These are phyloP conservation scores for Globisporangium orthogonon DNA, from an alignment of 352 stramenopile genomes.

Conservation along the genomic window DNA sequence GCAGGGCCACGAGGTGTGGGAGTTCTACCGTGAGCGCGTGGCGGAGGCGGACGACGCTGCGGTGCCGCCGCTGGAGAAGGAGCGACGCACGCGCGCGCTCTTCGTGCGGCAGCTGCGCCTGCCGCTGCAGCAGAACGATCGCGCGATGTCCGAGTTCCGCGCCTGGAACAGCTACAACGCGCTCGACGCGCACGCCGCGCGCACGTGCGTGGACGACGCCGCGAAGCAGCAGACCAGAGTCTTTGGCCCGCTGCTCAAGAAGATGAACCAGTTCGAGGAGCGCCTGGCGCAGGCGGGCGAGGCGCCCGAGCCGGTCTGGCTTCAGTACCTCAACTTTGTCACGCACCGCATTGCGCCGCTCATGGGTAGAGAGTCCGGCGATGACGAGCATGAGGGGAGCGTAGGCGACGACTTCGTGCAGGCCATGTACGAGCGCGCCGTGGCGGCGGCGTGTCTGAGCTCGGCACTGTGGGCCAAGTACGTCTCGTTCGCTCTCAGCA, in stretches of 20 bases:
- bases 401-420: constrained; percentile 21
- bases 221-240: constrained; percentile 29
- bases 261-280: constrained; percentile 50
- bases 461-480: constrained; percentile 54
- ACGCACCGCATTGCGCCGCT: constrained; percentile 39
- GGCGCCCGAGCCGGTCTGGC: constrained; percentile 30
- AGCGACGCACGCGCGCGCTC: constrained; percentile 27
- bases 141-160: constrained; percentile 69
- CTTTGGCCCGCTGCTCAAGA: constrained; percentile 50
- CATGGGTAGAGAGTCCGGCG: constrained; percentile 7
- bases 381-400: neutral
- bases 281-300: constrained; percentile 10
- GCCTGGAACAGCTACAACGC: constrained; percentile 67
- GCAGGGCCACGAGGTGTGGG: constrained; percentile 55
- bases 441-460: constrained; percentile 51
- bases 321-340: constrained; percentile 63
- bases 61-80: constrained; percentile 19
- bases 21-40: constrained; percentile 38
- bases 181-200: constrained; percentile 14
- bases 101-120: constrained; percentile 51
- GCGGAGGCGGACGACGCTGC: constrained; percentile 5
- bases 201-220: constrained; percentile 19
- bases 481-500: constrained; percentile 19
- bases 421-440: constrained; percentile 49
- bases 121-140: constrained; percentile 64